phyloP scores from a whole-genome alignment of 495 filamentous ascomycete genomes.

The Amphirosellinia nigrospora region DNA sequence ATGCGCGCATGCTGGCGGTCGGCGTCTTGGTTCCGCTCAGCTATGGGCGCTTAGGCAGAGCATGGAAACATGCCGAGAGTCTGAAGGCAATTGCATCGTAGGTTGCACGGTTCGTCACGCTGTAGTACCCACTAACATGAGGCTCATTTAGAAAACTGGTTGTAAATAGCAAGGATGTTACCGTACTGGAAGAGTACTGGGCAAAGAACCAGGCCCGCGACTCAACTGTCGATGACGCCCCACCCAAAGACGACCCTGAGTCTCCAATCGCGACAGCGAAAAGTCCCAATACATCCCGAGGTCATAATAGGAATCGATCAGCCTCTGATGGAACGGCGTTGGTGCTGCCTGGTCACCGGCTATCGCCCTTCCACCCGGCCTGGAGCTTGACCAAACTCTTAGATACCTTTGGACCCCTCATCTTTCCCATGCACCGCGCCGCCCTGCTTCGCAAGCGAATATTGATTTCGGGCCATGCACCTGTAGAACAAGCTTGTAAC shows the following conservation, averaged over 20 bases:
- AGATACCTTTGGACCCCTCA: conserved; percentile 83
- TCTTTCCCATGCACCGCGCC: conserved; percentile 91
- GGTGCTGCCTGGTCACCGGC: conserved; percentile 69
- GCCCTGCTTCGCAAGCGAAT: conserved; percentile 87
- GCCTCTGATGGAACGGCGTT: conserved; percentile 66
- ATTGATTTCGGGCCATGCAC: conserved; percentile 80
- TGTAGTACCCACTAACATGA: conserved; percentile 39
- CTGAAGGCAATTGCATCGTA: conserved; percentile 78
- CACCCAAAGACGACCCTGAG: conserved; percentile 59
- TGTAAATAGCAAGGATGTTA: conserved; percentile 59
- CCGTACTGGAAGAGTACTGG: conserved; percentile 81
- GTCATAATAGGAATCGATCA: conserved; percentile 60
- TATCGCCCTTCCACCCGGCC: conserved; percentile 84
- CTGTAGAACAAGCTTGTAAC: conserved; percentile 84
- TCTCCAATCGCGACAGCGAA: conserved; percentile 53
- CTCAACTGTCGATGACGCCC: conserved; percentile 47
- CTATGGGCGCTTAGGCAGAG: conserved; percentile 83
- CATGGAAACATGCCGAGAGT: conserved; percentile 83
- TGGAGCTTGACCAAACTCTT: conserved; percentile 78
- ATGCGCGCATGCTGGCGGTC: conserved; percentile 91
- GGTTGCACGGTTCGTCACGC: conserved; percentile 29
- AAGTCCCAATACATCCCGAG: conserved; percentile 34
- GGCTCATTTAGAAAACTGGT: conserved; percentile 54
- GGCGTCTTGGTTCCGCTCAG: conserved; percentile 86
- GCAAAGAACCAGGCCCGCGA: conserved; percentile 64